These are phyloP conservation scores for Pseudocercospora pini-densiflorae DNA, from an alignment of 2,329 filamentous ascomycete species.

Conservation along the genomic window DNA sequence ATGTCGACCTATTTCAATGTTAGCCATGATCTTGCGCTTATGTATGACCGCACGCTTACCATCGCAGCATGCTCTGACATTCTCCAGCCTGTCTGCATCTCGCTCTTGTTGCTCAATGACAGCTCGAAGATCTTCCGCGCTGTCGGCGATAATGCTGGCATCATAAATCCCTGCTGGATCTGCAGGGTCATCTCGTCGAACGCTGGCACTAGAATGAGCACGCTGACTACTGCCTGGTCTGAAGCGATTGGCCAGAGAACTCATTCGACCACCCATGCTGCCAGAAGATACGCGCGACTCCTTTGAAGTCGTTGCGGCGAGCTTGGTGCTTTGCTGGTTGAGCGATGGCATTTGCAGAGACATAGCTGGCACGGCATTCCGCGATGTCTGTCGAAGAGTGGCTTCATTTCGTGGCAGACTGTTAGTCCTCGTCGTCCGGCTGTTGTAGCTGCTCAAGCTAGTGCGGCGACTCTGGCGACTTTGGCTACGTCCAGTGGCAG, in stretches of 20 bases:
- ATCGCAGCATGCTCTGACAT: constrained; percentile 96
- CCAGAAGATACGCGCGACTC: constrained; percentile 27
- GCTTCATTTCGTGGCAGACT: constrained; percentile 55
- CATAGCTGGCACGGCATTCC: constrained; percentile 4
- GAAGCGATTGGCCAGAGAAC: constrained; percentile 32
- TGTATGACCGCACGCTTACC: constrained; percentile 63
- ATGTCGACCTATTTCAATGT: constrained; percentile 49
- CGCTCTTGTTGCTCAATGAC: constrained; percentile 78
- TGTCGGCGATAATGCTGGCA: constrained; percentile 64
- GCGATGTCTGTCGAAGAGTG: constrained; percentile 13
- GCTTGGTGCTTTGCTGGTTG: background rate
- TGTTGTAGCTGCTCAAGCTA: constrained; percentile 47
- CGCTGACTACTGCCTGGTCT: constrained; percentile 30
- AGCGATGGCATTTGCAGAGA: constrained; percentile 17
- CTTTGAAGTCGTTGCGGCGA: constrained; percentile 18
- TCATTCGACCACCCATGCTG: constrained; percentile 49
- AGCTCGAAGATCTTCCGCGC: constrained; percentile 77
- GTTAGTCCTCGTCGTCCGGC: constrained; percentile 66
- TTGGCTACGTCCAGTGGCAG: constrained; percentile 56
- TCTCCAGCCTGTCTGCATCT: constrained; percentile 82
- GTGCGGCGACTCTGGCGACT: constrained; percentile 36
- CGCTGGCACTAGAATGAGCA: constrained; percentile 25
- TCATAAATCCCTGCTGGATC: constrained; percentile 48
- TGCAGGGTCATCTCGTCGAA: constrained; percentile 22
- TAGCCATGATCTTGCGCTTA: background rate